Conservation (phyloP, 805 yeast genomes). For the Saturnispora sekii region DNA sequence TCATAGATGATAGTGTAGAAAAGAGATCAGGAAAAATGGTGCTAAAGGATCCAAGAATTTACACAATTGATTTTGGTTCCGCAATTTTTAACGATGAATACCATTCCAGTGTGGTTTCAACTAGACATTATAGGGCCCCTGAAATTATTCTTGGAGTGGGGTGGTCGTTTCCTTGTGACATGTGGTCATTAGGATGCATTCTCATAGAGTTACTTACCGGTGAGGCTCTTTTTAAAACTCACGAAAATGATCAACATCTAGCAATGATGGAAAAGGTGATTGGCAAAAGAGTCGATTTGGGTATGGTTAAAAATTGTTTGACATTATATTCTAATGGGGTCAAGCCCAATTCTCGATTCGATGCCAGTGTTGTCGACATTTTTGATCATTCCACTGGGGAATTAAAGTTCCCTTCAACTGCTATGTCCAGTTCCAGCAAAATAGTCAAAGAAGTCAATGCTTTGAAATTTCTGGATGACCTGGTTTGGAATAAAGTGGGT, state of each 20-base stretch:
- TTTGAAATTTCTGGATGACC: constrained; percentile 19
- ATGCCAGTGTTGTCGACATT: constrained; percentile 20
- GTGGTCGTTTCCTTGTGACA: constrained; percentile 94
- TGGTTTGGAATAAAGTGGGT: constrained; percentile 26
- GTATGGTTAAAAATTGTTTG: constrained; percentile 26
- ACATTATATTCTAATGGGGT: constrained; percentile 13
- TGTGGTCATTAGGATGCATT: constrained; percentile 96
- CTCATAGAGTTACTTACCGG: constrained; percentile 88
- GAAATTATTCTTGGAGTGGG: constrained; percentile 92
- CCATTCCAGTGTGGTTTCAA: constrained; percentile 85
- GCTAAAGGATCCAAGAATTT: constrained; percentile 69
- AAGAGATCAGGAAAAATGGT: constrained; percentile 34
- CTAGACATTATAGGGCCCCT: constrained; percentile 95
- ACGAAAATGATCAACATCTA: constrained; percentile 87
- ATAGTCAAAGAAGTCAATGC: constrained; percentile 30
- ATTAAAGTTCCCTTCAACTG: constrained; percentile 25
- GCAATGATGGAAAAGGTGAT: constrained; percentile 87
- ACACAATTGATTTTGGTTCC: constrained; percentile 93
- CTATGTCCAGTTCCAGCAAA: constrained; percentile 26
- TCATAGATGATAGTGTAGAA: constrained; percentile 42
- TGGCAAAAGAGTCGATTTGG: constrained; percentile 40
- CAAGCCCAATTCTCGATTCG: constrained; percentile 14
- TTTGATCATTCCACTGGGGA: constrained; percentile 25
- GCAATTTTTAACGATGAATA: constrained; percentile 92
- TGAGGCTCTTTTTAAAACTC: constrained; percentile 89